These are phyloP conservation scores for Ophiostoma tasmaniense DNA, from an alignment of 2,329 filamentous ascomycete species.

Conservation along the genomic window DNA sequence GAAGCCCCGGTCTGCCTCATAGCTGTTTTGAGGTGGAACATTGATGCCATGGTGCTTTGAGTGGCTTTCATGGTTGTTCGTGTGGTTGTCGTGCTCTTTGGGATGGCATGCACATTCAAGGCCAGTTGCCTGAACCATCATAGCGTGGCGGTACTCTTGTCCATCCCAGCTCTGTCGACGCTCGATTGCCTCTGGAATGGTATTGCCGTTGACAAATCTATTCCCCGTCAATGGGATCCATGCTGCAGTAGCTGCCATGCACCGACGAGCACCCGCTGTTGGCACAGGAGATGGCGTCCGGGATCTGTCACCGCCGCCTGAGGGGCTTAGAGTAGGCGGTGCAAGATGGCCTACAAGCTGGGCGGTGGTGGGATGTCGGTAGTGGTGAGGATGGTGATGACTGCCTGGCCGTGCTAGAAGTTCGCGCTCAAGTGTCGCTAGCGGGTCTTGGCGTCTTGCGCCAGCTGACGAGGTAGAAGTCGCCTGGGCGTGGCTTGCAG, in stretches of 20 bases:
- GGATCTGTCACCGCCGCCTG: neutral
- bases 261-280: slow-evolving; percentile 24
- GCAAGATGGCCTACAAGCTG: neutral
- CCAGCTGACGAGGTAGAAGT: neutral
- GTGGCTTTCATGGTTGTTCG: neutral
- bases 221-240: slow-evolving; percentile 36
- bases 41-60: neutral
- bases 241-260: slow-evolving; percentile 29
- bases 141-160: slow-evolving; percentile 45
- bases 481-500: neutral
- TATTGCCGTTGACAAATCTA: slow-evolving; percentile 29
- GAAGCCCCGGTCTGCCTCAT: slow-evolving; percentile 12
- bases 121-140: slow-evolving; percentile 24
- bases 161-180: slow-evolving; percentile 45
- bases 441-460: slow-evolving; percentile 3
- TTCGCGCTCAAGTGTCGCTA: slow-evolving; percentile 13
- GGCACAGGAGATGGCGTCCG: slow-evolving; percentile 8
- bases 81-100: neutral
- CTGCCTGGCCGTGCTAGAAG: slow-evolving; percentile 11
- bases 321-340: neutral
- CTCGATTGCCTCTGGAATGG: slow-evolving; percentile 18
- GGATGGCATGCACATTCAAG: slow-evolving; percentile 13
- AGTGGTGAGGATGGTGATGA: neutral
- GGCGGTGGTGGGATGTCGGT: neutral
- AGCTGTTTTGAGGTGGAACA: slow-evolving; percentile 2